Percentiles rank a stretch among this genome's conserved stretches.
Conservation (phyloP, 2,329 filamentous ascomycete species). For the Fusarium irregulare region DNA sequence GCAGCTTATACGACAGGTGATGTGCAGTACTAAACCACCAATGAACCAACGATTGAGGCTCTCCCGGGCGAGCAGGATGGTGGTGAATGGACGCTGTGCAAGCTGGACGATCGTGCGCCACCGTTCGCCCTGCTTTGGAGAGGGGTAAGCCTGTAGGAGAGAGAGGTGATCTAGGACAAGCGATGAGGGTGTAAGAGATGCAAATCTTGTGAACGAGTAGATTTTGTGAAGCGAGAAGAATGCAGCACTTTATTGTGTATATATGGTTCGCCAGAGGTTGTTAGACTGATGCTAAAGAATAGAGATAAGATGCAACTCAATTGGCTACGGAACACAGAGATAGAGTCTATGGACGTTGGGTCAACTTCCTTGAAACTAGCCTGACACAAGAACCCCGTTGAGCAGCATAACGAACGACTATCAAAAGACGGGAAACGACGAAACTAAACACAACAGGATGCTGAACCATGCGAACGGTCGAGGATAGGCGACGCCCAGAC, state of each 20-base stretch:
- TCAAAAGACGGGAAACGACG: conserved; percentile 18
- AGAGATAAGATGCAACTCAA: conserved; percentile 5
- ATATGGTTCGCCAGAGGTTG: conserved; percentile 24
- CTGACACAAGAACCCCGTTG: conserved; percentile 14
- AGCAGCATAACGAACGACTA: neutral
- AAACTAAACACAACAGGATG: conserved; percentile 23
- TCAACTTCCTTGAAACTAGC: conserved; percentile 29
- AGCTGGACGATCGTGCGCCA: conserved; percentile 43
- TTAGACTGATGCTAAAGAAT: neutral
- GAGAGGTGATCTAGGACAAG: conserved; percentile 22
- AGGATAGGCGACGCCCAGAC: conserved; percentile 19
- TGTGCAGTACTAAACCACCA: conserved; percentile 24
- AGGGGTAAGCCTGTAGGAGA: conserved; percentile 24
- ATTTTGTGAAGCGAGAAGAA: conserved; percentile 41
- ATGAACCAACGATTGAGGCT: conserved; percentile 36
- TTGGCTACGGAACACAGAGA: conserved; percentile 26
- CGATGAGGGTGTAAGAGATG: conserved; percentile 38
- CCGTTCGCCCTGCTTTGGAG: conserved; percentile 44
- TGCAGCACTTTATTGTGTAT: conserved; percentile 8
- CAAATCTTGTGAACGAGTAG: conserved; percentile 38
- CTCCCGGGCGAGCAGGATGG: conserved; percentile 23
- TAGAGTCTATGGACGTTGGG: conserved; percentile 8
- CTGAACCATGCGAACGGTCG: conserved; percentile 17
- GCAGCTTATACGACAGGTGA: conserved; percentile 30
- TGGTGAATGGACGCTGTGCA: conserved; percentile 29